Percentiles rank a stretch among this genome's conserved stretches.
Evolutionary conservation across 2,329 filamentous ascomycete species (phyloP).

Genomic region (Pestalotiopsis sp.): DNA sequence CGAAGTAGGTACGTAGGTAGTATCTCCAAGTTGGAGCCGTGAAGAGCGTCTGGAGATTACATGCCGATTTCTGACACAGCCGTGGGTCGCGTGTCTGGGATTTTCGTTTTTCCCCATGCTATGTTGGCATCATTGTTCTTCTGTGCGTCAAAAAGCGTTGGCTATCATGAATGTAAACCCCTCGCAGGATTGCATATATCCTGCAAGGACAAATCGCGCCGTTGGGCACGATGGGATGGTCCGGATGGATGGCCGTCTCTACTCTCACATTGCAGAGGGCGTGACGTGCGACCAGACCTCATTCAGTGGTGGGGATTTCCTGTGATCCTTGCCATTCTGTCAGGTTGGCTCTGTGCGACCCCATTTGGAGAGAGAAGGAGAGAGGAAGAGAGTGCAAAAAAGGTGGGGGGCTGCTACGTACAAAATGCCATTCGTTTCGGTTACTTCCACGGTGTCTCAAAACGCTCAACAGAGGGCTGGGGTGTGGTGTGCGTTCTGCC

Average conservation of each 20-base stretch:
- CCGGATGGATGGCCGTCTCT: background rate
- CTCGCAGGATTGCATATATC: background rate
- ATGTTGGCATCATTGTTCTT: background rate
- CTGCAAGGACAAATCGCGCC: background rate
- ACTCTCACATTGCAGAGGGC: background rate
- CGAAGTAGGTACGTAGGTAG: background rate
- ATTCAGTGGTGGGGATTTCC: background rate
- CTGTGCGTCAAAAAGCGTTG: background rate
- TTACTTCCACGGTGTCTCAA: conserved; percentile 16
- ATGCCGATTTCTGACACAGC: background rate
- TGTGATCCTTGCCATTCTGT: background rate
- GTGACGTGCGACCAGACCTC: background rate
- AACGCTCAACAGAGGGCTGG: conserved; percentile 6
- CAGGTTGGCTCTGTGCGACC: conserved; percentile 4
- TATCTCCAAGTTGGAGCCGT: background rate
- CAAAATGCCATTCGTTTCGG: conserved; percentile 8
- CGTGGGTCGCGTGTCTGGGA: background rate
- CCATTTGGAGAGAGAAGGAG: background rate
- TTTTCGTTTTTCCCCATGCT: background rate
- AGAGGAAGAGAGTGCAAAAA: background rate
- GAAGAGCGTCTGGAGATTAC: background rate
- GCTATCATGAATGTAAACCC: background rate
- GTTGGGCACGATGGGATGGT: background rate
- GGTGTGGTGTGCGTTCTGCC: background rate
- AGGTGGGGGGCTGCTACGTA: conserved; percentile 10